Percentiles rank a stretch among this genome's conserved stretches.
These are phyloP conservation scores for Ormosia emarginata DNA, from an alignment of 306 rosid genomes.

Conservation along the genomic window DNA sequence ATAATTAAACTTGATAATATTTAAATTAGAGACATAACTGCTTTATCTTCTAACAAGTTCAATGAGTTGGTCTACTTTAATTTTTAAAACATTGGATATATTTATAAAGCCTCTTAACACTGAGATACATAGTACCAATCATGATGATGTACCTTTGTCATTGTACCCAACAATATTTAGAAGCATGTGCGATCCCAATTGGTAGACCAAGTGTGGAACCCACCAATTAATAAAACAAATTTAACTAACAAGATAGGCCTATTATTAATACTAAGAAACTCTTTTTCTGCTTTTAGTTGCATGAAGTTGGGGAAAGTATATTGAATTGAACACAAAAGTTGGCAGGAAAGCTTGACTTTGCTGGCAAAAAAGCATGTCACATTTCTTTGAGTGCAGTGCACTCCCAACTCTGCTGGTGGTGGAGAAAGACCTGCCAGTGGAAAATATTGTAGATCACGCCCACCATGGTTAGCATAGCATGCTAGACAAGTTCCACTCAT, in stretches of 20 bases:
- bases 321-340: conserved; percentile 40
- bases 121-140: conserved; percentile 25
- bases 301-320: conserved; percentile 41
- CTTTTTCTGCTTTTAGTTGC: conserved; percentile 34
- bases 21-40: no score
- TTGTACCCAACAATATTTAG: conserved; percentile 44
- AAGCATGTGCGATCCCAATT: conserved; percentile 49
- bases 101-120: conserved; percentile 22
- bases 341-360: conserved; percentile 99
- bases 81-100: no score
- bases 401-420: conserved; percentile 54
- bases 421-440: conserved; percentile 33
- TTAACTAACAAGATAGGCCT: neutral
- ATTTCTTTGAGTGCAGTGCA: conserved; percentile 94
- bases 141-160: conserved; percentile 34
- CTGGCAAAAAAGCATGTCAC: conserved; percentile 63
- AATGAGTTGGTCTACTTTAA: no score
- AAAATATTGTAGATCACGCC: conserved; percentile 26
- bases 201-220: conserved; percentile 60
- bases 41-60: no score
- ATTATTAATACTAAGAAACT: conserved; percentile 20
- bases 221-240: conserved; percentile 27
- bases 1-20: no score
- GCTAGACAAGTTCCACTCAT: conserved; percentile 38
- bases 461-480: conserved; percentile 21